Base-by-base conservation (phyloP, 1,284 basidiomycete genomes). In the Nidula niveotomentosa region DNA sequence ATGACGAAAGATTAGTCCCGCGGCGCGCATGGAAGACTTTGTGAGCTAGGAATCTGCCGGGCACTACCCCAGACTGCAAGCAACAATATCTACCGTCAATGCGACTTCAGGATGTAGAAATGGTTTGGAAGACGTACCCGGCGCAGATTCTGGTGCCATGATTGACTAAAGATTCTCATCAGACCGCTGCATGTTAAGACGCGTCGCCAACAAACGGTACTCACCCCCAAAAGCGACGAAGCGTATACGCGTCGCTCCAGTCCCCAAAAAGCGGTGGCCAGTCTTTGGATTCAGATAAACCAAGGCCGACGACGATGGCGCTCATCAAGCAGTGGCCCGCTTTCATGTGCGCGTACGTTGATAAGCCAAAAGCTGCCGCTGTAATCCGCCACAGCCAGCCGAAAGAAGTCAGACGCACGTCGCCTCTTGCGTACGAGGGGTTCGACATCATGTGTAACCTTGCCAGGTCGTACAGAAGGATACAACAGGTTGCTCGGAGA, bases 141-240 rank as follows among this genome's bases (percentile, higher is more conserved):
- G 34, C 67, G 60, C 17, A 67, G 48, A 34, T 65, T 34, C 36
- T 68, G 67, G 55, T 69, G 68, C 66, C 66, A 69, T 35, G 59
- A 57, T 49, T 51, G 55, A 34, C 65, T 67, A 49, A 9, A 9
- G 43, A 12, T 30, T 49, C 15, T 13, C 8, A 15, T 10, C 50
- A 36, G 49, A 52, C 15, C n/a, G 35, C 13, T 39, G 13, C 23
- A 35, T 15, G 43, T 8, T 18, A 23, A 30, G 13, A 39, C 36
- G 12, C 36, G 48, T 35, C 36, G 35, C 41, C 41, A 13, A 36
- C n/a, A 18, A 36, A 13, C 9, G 3, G n/a, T n/a, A 57, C 60
- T n/a, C 44, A 65, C 66, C 66, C 61, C 66, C 68, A 69, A 50
- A 68, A 62, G n/a, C 56, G 55, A 18, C 54, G 49, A 3, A 69